Percentiles rank a stretch among this genome's conserved stretches.
These are phyloP conservation scores for Boletus pseudo-olivaceus DNA, from an alignment of 768 basidiomycete genomes.

Conservation along the genomic window DNA sequence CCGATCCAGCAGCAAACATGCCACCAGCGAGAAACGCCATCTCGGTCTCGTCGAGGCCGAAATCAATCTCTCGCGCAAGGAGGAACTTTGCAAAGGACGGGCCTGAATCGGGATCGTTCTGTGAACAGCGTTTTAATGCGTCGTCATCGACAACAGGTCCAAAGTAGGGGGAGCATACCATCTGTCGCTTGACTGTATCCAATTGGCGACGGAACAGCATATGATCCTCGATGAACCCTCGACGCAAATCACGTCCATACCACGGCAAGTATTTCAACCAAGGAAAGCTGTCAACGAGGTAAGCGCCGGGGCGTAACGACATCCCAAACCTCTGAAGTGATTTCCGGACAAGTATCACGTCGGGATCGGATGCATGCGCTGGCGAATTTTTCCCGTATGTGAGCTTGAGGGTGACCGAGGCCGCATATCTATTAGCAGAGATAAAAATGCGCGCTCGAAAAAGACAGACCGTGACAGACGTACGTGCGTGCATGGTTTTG, in stretches of 20 bases:
- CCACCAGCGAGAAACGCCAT: conserved; percentile 55
- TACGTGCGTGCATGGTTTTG: conserved; percentile 31
- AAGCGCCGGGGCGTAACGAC: conserved; percentile 29
- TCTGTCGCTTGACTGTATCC: conserved; percentile 37
- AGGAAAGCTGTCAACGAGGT: conserved; percentile 34
- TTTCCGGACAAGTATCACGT: conserved; percentile 17
- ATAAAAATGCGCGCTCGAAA: conserved; percentile 20
- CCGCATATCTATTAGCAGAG: conserved; percentile 12
- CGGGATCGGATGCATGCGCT: conserved; percentile 13
- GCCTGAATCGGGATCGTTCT: conserved; percentile 20
- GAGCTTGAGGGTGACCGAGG: conserved; percentile 12
- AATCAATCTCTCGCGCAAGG: conserved; percentile 45
- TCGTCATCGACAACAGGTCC: neutral
- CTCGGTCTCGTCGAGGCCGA: conserved; percentile 49
- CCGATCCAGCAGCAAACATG: conserved; percentile 56
- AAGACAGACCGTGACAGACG: conserved; percentile 32
- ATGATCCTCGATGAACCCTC: conserved; percentile 49
- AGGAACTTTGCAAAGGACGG: conserved; percentile 53
- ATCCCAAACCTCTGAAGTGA: conserved; percentile 18
- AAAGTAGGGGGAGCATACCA: conserved; percentile 28
- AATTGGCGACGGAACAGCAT: conserved; percentile 46
- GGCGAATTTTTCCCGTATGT: conserved; percentile 20
- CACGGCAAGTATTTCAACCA: conserved; percentile 48
- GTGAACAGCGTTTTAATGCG: neutral
- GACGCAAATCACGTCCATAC: conserved; percentile 52